Base-by-base conservation (phyloP, 331 rosid genomes). In the Cucumis variabilis region DNA sequence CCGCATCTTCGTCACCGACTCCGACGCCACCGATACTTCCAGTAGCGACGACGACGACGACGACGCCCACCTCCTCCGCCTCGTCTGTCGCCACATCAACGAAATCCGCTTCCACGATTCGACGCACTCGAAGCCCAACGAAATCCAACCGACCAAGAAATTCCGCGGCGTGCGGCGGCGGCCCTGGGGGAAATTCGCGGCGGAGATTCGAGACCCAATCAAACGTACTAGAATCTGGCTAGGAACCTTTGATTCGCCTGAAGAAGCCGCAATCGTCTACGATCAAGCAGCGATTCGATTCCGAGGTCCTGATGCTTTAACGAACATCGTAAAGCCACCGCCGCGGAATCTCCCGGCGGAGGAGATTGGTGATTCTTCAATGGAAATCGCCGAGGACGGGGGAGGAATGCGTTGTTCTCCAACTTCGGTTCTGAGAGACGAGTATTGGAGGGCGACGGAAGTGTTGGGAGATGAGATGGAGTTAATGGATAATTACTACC, bases 121-220 rank as follows among this genome's bases (percentile, higher is more conserved):
- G 24, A 16, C n/a, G n/a, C 44, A 1, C 65, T 53, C n/a, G 37
- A 68, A 51, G 66, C 60, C 16, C 11, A 44, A 72, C 14, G 24
- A 17, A 41, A 11, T 2, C 13, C 13, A 16, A 2, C 48, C 51
- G 51, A 33, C 10, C 77, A 72, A 33, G 87, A 93, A 87, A 65
- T 94, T 25, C 65, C 89, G 96, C 13, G 98, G 99, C 0, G 98
- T 93, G 21, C 89, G 98, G 0, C 91, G 60, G 44, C 87, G 98
- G 51, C 93, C 84, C 0, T 93, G 97, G 99, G 98, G 98, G 6
- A 83, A 89, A 86, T 94, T 90, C 91, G 95, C 97, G 0, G 98
- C 98, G 0, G 99, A 96, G 92, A 96, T 96, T n/a, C 89, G 98
- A n/a, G 93, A 93, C 85, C 97, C 96, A 5, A 3, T 41, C 0